phyloP scores from a whole-genome alignment of 495 filamentous ascomycete genomes.

The Friedmanniomyces simplex region DNA sequence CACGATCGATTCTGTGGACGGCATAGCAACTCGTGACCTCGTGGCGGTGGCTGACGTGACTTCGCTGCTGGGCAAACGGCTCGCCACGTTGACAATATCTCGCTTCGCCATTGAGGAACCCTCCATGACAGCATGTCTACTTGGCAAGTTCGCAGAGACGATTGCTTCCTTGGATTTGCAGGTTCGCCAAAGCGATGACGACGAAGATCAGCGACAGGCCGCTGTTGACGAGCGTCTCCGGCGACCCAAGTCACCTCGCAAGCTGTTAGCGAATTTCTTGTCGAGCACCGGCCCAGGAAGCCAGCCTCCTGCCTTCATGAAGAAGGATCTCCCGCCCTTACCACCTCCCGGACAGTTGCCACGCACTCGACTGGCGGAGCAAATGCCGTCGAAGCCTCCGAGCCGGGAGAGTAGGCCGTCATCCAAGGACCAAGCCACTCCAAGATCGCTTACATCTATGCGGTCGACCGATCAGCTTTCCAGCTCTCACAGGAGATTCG shows the following conservation, averaged over 20 bases:
- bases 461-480: conserved; percentile 24
- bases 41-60: conserved; percentile 57
- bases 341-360: conserved; percentile 10
- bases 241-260: conserved; percentile 74
- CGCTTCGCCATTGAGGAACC: conserved; percentile 46
- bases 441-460: conserved; percentile 19
- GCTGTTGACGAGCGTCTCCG: conserved; percentile 42
- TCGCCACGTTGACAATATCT: neutral
- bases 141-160: conserved; percentile 61
- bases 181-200: conserved; percentile 29
- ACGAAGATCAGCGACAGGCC: conserved; percentile 36
- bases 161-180: conserved; percentile 58
- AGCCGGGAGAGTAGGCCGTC: conserved; percentile 19
- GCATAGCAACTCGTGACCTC: conserved; percentile 53
- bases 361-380: neutral
- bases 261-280: conserved; percentile 76
- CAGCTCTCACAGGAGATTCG: conserved; percentile 57
- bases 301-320: conserved; percentile 16
- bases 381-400: conserved; percentile 9
- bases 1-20: conserved; percentile 52
- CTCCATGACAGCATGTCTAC: conserved; percentile 49
- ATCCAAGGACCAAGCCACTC: conserved; percentile 22
- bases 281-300: conserved; percentile 19
- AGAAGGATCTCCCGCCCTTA: conserved; percentile 18
- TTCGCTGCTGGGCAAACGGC: conserved; percentile 54